A percentile compares a stretch with the other conserved stretches of the same genome.
These are phyloP conservation scores for Yamadazyma siamensis DNA, from an alignment of 1,139 yeast genomes.

Conservation along the genomic window DNA sequence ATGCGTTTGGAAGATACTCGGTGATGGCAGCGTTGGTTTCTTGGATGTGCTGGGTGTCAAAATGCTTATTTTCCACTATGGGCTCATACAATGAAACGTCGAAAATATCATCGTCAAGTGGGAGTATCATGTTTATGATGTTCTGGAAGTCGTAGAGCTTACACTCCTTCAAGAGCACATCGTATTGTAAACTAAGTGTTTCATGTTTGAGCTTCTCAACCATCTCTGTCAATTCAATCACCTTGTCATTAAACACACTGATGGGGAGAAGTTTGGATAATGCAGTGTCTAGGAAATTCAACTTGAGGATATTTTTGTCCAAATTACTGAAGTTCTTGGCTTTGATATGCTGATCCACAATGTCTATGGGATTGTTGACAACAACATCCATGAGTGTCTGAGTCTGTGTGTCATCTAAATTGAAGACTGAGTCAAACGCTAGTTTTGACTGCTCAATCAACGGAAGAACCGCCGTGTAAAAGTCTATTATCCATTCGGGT, in stretches of 20 bases:
- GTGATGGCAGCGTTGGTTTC: slow-evolving; percentile 43
- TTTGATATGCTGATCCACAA: slow-evolving; percentile 36
- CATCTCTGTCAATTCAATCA: slow-evolving; percentile 32
- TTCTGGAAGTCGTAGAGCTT: slow-evolving; percentile 56
- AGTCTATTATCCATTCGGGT: slow-evolving; percentile 71
- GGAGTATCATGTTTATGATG: slow-evolving; percentile 67
- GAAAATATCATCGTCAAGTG: slow-evolving; percentile 50
- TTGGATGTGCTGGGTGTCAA: slow-evolving; percentile 40
- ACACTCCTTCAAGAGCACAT: slow-evolving; percentile 44
- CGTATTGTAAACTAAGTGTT: slow-evolving; percentile 41
- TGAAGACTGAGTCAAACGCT: slow-evolving; percentile 36
- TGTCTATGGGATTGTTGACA: slow-evolving; percentile 47
- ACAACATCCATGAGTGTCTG: slow-evolving; percentile 32
- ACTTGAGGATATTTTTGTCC: slow-evolving; percentile 43
- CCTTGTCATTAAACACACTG: slow-evolving; percentile 34
- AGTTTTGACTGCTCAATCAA: slow-evolving; percentile 39
- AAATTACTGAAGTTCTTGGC: slow-evolving; percentile 25
- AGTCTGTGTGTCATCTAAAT: slow-evolving; percentile 31
- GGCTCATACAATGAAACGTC: slow-evolving; percentile 60
- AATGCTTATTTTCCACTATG: slow-evolving; percentile 59
- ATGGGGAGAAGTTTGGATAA: slow-evolving; percentile 54
- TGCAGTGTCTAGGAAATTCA: slow-evolving; percentile 60
- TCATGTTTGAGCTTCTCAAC: slow-evolving; percentile 32
- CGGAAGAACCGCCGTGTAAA: slow-evolving; percentile 49
- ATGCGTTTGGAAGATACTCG: slow-evolving; percentile 54